Base-by-base conservation (phyloP, 345 rosid species). In the Anacardium occidentale region DNA sequence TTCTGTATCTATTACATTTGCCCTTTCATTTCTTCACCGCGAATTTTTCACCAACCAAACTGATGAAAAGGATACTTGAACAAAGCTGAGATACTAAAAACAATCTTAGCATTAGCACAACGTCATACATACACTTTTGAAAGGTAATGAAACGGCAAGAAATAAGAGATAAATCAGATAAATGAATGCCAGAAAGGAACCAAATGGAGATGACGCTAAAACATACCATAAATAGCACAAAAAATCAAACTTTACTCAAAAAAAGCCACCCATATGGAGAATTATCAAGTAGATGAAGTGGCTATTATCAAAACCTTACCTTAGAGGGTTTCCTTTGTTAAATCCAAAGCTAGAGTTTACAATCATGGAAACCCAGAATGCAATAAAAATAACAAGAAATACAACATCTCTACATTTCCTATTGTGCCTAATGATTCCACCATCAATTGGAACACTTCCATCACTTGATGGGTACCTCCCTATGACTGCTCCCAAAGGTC, bases 341-440 rank as follows among this genome's bases (percentile, higher is more conserved):
- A 95, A 95, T 52, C 98, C 99, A 78, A 95, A 95, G 90, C 99
- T 95, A 50, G 98, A 95, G 82, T 95, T 92, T 24, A 92, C 99
- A 84, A 92, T 86, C 99, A 95, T 91, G 21, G 98, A 92, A 76
- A 95, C 82, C 99, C 99, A 95, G 81, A 92, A 95, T 25, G 96
- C 90, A 40, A 91, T 84, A 73, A 92, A 95, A 71, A 95, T 69
- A 64, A 92, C 77, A 42, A 92, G 97, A 82, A 92, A 89, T 8
- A 84, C 86, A 74, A 91, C 77, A 82, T 95, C 99, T 83, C 96
- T 83, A 70, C 98, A 95, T 78, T 92, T 92, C 86, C 99, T 87
- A 79, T 90, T 91, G 83, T 86, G 99, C 62, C 81, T 89, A 59
- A 92, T 88, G 83, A 95, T 90, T 77, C 99, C 99, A 80, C 99